These are phyloP conservation scores for Scenedesmus sp. DNA, from an alignment of 163 green algal species.

Conservation along the genomic window DNA sequence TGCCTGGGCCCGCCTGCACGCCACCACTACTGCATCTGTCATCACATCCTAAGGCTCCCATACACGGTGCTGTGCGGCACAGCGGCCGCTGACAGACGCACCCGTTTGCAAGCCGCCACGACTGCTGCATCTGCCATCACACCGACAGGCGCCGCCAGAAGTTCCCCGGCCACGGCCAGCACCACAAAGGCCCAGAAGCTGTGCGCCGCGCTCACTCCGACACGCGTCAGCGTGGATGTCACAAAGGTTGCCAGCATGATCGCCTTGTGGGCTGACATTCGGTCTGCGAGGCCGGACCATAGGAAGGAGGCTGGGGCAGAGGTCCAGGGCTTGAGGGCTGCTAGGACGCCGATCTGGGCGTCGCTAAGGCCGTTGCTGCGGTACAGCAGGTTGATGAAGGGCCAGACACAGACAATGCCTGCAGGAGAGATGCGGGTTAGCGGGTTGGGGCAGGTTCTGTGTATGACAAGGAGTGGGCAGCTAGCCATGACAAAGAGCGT, in stretches of 20 bases:
- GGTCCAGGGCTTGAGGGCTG: slow-evolving; percentile 59
- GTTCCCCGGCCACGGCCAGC: slow-evolving; percentile 57
- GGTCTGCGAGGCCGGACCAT: slow-evolving; percentile 59
- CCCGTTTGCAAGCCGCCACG: slow-evolving; percentile 54
- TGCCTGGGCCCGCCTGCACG: no score
- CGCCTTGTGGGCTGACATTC: slow-evolving; percentile 34
- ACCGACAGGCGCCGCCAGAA: slow-evolving; percentile 46
- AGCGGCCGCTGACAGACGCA: not conserved
- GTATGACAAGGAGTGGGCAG: no score
- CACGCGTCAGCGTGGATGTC: slow-evolving; percentile 32
- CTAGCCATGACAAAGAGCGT: not conserved
- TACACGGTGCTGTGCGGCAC: no score
- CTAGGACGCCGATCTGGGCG: slow-evolving; percentile 66
- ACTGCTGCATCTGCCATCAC: slow-evolving; percentile 64
- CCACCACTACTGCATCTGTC: no score
- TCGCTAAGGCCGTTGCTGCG: slow-evolving; percentile 46
- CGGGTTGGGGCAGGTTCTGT: no score
- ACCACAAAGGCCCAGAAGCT: slow-evolving; percentile 45
- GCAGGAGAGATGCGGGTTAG: not conserved
- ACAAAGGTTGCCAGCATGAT: slow-evolving; percentile 41
- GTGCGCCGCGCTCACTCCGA: not conserved
- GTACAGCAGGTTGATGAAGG: slow-evolving; percentile 65
- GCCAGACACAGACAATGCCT: slow-evolving; percentile 45
- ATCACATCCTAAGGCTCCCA: no score
- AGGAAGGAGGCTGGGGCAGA: slow-evolving; percentile 59